A percentile compares a stretch with the other conserved stretches of the same genome.
These are phyloP conservation scores for Carallia pectinifolia DNA, from an alignment of 345 rosid species.

Conservation along the genomic window DNA sequence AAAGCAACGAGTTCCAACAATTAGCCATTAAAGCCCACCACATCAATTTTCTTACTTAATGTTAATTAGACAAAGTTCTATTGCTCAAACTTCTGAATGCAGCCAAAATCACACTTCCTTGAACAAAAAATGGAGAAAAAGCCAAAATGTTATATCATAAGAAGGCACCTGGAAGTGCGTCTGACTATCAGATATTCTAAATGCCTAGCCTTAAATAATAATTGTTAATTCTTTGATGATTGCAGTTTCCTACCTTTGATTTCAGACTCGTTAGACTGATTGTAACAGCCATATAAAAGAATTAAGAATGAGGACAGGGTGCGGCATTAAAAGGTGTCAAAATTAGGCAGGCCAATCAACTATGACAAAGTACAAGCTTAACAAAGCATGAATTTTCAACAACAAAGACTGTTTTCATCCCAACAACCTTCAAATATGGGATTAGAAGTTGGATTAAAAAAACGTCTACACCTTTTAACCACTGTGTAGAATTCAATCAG, in stretches of 20 bases:
- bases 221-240: too few relatives aligned
- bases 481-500: conserved; percentile 83
- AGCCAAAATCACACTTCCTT: too few relatives aligned
- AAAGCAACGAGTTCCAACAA: too few relatives aligned
- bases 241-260: too few relatives aligned
- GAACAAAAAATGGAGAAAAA: background rate
- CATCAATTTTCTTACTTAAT: too few relatives aligned
- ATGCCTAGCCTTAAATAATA: background rate
- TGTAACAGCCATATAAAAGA: too few relatives aligned
- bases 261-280: too few relatives aligned
- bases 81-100: too few relatives aligned
- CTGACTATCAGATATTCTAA: too few relatives aligned
- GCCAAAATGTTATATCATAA: background rate
- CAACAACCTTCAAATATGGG: conserved; percentile 51
- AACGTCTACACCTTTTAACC: conserved; percentile 85
- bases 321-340: background rate
- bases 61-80: too few relatives aligned
- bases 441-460: conserved; percentile 77
- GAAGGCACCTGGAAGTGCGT: background rate
- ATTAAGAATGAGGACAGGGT: too few relatives aligned
- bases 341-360: background rate
- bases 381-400: conserved; percentile 84
- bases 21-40: too few relatives aligned
- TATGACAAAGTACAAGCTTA: background rate
- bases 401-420: conserved; percentile 86